phyloP scores from a whole-genome alignment of 306 rosid genomes.

The Acmispon strigosus region DNA sequence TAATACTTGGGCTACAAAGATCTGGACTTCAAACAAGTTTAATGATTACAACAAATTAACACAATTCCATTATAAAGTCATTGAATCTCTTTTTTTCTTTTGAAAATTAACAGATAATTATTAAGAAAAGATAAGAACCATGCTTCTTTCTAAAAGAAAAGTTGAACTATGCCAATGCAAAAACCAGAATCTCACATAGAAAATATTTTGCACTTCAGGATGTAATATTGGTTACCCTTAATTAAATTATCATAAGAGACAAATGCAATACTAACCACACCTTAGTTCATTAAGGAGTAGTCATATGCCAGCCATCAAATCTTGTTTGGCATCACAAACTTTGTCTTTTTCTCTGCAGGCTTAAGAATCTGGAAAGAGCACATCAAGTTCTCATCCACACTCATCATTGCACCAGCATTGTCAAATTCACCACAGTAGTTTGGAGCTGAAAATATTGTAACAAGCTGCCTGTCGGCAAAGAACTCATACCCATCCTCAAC shows the following conservation, averaged over 20 bases:
- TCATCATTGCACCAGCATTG: conserved; percentile 97
- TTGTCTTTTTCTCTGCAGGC: conserved; percentile 71
- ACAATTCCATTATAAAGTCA: not conserved
- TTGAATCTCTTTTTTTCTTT: not conserved
- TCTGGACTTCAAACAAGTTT: not conserved
- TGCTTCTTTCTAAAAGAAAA: not conserved
- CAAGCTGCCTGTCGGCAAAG: conserved; percentile 86
- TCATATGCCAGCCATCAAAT: conserved; percentile 36
- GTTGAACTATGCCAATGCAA: not conserved
- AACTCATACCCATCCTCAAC: conserved; percentile 95
- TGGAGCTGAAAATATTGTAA: conserved; percentile 86
- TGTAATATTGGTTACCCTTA: not conserved
- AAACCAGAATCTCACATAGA: not conserved
- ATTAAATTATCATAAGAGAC: not conserved
- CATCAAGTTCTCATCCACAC: conserved; percentile 79
- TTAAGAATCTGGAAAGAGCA: conserved; percentile 94
- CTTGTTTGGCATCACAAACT: conserved; percentile 50
- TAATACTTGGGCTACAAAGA: not conserved
- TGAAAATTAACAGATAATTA: not conserved
- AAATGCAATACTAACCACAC: conserved; percentile 27
- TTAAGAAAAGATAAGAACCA: not conserved
- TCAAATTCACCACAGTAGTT: conserved; percentile 91
- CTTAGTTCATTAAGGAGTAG: conserved; percentile 30
- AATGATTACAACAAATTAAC: not conserved
- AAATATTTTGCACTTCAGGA: not conserved